Evolutionary conservation across 148 eudicot genomes (phyloP), one percentile per base, ranked within the genome.

Genomic region (Rhododendron mucronatum): DNA sequence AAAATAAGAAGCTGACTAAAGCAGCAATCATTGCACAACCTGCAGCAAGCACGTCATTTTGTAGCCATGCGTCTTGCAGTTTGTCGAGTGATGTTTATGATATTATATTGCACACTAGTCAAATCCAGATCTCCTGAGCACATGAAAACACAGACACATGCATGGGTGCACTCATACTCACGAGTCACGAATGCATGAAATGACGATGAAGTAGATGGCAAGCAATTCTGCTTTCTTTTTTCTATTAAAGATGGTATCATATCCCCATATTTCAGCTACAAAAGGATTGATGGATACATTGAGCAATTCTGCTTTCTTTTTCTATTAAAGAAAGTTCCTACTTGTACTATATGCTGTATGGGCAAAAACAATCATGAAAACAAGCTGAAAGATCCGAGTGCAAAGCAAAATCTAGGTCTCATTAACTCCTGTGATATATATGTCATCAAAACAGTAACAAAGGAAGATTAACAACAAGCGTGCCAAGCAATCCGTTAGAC

Each of bases 401-500:
- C 78, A 30, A 84, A 50, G 63, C 39, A 77, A 48, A 18, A 71
- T 69, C 45, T 48, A 44, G 65, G 47, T 44, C 11, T 57, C 23
- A 4, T 39, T 59, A 21, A 82, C 2, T 16, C 44, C 20, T 28
- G 5, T 33, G 76, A 71, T 71, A 71, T 3, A 30, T 18, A 7
- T 28, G 44, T 15, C 4, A 20, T 35, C 45, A 35, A 39, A 16
- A 18, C 33, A 28, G 26, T 15, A n/a, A 80, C 5, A 57, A 71
- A 78, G 83, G 57, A 75, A 48, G 35, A 77, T 23, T 47, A 39
- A 65, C 7, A 45, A 48, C 5, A 53, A 10, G 75, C n/a, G 21
- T 78, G 45, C 48, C 83, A 78, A 86, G 59, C 50, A 48, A n/a
- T 82, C 55, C 45, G 5, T 45, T 16, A 23, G 47, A 67, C 95